Conservation (phyloP, 441 rosid genomes). For the Biscutella laevigata region DNA sequence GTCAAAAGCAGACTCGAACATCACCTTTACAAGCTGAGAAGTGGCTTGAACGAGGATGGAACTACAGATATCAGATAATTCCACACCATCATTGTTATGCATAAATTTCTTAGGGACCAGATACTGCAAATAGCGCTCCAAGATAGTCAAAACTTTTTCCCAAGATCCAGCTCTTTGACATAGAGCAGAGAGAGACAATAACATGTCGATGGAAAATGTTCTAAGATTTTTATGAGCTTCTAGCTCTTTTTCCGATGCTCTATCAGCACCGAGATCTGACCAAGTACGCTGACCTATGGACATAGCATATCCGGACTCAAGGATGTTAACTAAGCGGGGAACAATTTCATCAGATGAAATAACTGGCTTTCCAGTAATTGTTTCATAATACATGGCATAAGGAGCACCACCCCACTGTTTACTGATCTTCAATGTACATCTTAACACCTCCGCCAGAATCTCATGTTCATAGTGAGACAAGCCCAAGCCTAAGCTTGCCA, state of each 20-base stretch:
- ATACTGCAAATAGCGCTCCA: slow-evolving; percentile 60
- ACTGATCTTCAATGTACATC: slow-evolving; percentile 53
- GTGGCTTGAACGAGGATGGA: slow-evolving; percentile 68
- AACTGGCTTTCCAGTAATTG: slow-evolving; percentile 44
- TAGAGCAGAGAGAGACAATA: slow-evolving; percentile 59
- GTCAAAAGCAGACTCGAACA: slow-evolving; percentile 86
- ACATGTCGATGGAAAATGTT: slow-evolving; percentile 68
- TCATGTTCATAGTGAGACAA: slow-evolving; percentile 44
- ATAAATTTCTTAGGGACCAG: slow-evolving; percentile 67
- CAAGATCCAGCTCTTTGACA: slow-evolving; percentile 66
- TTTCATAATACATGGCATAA: slow-evolving; percentile 75
- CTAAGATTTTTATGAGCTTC: slow-evolving; percentile 65
- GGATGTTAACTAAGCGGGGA: slow-evolving; percentile 65
- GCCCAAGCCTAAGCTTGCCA: slow-evolving; percentile 36
- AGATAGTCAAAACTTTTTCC: slow-evolving; percentile 57
- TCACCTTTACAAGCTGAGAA: slow-evolving; percentile 71
- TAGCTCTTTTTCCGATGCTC: slow-evolving; percentile 58
- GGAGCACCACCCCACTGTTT: slow-evolving; percentile 80
- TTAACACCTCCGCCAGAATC: slow-evolving; percentile 59
- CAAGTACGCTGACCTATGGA: slow-evolving; percentile 34
- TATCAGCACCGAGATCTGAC: slow-evolving; percentile 52
- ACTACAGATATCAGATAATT: slow-evolving; percentile 37
- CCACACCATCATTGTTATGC: slow-evolving; percentile 39
- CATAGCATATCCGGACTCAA: slow-evolving; percentile 68
- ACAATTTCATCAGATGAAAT: slow-evolving; percentile 71